A percentile compares a stretch with the other conserved stretches of the same genome.
Conservation (phyloP, 2,329 filamentous ascomycete genomes). For the Iodosphaeria phyllophila region DNA sequence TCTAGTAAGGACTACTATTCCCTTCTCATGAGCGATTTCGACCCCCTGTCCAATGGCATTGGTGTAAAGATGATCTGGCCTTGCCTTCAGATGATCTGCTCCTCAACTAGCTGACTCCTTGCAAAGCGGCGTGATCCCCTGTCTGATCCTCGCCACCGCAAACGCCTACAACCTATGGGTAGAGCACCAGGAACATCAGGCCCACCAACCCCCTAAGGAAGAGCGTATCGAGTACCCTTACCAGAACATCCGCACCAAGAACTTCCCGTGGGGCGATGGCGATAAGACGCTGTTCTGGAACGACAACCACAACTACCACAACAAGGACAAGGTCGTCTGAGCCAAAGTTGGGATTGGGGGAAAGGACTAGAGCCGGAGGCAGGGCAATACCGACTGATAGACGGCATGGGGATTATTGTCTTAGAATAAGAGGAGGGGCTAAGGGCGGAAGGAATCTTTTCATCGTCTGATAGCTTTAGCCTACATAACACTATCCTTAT, state of each 20-base stretch:
- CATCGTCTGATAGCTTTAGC: too few relatives aligned
- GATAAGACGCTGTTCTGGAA: constrained; percentile 95
- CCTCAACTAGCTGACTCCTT: constrained; percentile 4
- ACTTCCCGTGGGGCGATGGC: constrained; percentile 86
- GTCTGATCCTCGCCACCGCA: constrained; percentile 48
- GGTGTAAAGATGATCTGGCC: too few relatives aligned
- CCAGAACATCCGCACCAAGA: constrained; percentile 95
- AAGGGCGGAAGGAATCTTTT: too few relatives aligned
- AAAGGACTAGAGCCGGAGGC: too few relatives aligned
- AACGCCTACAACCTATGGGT: constrained; percentile 88
- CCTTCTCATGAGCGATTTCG: background rate
- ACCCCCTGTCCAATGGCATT: too few relatives aligned
- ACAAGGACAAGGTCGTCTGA: constrained; percentile 57
- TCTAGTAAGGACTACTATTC: constrained; percentile 58
- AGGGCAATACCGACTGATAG: background rate
- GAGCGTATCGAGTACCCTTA: constrained; percentile 88
- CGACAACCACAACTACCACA: constrained; percentile 87
- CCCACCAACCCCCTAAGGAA: constrained; percentile 68
- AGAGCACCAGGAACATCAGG: constrained; percentile 95
- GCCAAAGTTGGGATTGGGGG: too few relatives aligned
- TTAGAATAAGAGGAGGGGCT: too few relatives aligned
- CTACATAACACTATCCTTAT: too few relatives aligned
- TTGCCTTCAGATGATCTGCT: too few relatives aligned
- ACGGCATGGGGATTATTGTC: background rate
- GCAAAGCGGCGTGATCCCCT: constrained; percentile 54